These are phyloP conservation scores for Venturia pyrina DNA, from an alignment of 2,329 filamentous ascomycete genomes.

Conservation along the genomic window DNA sequence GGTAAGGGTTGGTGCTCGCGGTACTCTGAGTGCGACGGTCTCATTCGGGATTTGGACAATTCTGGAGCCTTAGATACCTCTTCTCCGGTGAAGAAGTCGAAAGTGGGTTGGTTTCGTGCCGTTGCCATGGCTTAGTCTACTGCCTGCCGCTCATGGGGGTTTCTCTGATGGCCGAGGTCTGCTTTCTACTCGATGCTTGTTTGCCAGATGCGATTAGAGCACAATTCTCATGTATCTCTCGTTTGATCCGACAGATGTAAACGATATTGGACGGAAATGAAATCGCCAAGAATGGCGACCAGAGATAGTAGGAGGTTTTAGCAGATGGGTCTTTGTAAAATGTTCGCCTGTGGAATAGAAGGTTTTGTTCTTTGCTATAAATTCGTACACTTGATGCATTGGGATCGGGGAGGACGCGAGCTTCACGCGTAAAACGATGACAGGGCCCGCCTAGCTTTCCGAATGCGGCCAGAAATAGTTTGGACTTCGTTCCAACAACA, in stretches of 20 bases:
- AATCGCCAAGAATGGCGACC: neutral
- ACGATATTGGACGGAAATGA: neutral
- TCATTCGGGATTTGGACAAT: conserved; percentile 20
- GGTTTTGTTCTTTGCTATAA: neutral
- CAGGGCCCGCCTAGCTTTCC: neutral
- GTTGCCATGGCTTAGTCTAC: conserved; percentile 17
- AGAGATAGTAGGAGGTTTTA: neutral
- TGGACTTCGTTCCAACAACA: neutral
- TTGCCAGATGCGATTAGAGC: neutral
- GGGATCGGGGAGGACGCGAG: neutral
- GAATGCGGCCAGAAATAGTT: neutral
- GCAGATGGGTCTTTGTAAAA: neutral
- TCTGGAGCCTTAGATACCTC: conserved; percentile 19
- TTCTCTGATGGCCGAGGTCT: neutral
- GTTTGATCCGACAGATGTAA: neutral
- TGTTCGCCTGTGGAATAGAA: neutral
- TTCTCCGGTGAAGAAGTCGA: conserved; percentile 38
- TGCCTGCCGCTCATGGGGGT: neutral
- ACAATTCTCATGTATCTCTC: neutral
- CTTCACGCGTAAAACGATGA: neutral
- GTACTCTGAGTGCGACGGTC: conserved; percentile 28
- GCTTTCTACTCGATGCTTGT: neutral
- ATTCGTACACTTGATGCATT: neutral
- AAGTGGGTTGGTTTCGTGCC: conserved; percentile 33
- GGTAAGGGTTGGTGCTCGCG: conserved; percentile 9